phyloP scores from a whole-genome alignment of 2,329 filamentous ascomycete genomes.

The Paracamarosporium sp. region DNA sequence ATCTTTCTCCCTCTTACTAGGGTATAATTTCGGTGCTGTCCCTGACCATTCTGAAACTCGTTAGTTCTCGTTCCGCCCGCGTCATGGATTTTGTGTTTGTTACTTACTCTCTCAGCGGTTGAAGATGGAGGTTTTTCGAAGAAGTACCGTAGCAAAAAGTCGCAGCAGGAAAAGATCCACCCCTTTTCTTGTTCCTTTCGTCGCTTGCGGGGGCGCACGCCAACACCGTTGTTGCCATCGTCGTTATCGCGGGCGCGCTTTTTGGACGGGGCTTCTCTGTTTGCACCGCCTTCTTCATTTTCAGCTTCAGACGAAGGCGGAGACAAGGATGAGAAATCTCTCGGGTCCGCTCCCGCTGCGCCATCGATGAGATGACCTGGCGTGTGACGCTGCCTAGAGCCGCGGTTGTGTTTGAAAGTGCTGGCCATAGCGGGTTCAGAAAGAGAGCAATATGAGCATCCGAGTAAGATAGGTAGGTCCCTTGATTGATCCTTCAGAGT shows the following conservation, averaged over 20 bases:
- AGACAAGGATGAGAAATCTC: no score
- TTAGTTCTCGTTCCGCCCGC: no score
- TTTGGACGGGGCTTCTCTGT: no score
- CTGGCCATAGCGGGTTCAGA: neutral
- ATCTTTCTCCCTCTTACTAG: neutral
- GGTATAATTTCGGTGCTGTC: neutral
- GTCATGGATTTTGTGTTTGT: no score
- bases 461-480: neutral
- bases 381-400: no score
- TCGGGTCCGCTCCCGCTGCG: no score
- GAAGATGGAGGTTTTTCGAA: no score
- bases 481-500: neutral
- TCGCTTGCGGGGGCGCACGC: neutral
- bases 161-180: neutral
- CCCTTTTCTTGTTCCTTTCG: neutral
- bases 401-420: neutral
- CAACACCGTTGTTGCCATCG: neutral
- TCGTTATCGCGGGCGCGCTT: neutral
- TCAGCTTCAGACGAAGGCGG: no score
- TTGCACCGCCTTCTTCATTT: no score
- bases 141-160: neutral
- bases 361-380: no score
- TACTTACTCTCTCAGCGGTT: no score
- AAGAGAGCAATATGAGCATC: neutral
- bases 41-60: no score